Base-by-base conservation (phyloP, 768 basidiomycete genomes). In the Naematelia aurantialba region DNA sequence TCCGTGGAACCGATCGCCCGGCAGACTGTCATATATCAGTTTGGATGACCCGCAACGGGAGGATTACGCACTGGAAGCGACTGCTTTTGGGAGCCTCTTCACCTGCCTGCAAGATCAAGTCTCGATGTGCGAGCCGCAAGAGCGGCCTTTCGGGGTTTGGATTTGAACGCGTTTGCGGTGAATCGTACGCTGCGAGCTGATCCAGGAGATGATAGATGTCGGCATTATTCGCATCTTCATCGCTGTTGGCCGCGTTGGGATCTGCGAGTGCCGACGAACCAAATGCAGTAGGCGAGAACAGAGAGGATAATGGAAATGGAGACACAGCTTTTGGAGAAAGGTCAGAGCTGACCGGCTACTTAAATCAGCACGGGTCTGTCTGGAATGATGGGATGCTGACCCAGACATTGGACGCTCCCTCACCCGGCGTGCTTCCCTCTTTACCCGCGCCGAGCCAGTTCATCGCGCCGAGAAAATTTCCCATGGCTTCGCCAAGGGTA, bases 131-230 rank as follows among this genome's bases (percentile, higher is more conserved):
- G 8, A 78, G 56, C 25, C 71, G 53, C n/a, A 78, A 50, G 8
- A 78, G 42, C 0, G 76, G 75, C 19, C 70, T 56, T 60, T 77
- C 76, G 2, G 73, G 64, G 55, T 75, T 70, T 1, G 66, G 62
- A 49, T 72, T 76, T 11, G 52, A 21, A n/a, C 55, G 31, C 14
- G 67, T 70, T 30, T 68, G 61, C 1, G 68, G 71, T 5, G 63
- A 55, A 24, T 74, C 65, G 39, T 63, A 53, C 58, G 54, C 63
- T 5, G 67, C 59, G 45, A 72, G 44, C 49, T 65, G 60, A 21
- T 68, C 67, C 19, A 71, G 54, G 27, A 71, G 60, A 29, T 45
- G 34, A 60, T 60, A 47, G 29, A 70, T 55, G 24, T 61, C 27
- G 3, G 51, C 51, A 21, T 53, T 56, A 30, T 56, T 57, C 25